These are phyloP conservation scores for Hypoxylon sp. DNA, from an alignment of 2,329 filamentous ascomycete genomes.

Conservation along the genomic window DNA sequence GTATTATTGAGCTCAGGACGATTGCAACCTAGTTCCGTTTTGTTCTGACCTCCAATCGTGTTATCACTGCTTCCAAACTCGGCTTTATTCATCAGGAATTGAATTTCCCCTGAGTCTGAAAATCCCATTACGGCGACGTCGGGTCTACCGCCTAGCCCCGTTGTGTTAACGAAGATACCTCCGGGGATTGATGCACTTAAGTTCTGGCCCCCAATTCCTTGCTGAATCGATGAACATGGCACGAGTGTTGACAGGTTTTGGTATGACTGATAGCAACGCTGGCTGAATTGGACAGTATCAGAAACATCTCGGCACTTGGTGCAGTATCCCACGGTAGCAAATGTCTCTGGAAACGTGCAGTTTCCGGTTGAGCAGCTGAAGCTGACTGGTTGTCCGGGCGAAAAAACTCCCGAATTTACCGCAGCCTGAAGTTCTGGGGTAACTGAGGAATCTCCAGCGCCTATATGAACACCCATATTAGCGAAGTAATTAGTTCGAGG, in stretches of 20 bases:
- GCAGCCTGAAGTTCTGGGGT: constrained; percentile 1
- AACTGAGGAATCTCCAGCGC: not conserved
- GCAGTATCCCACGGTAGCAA: constrained; percentile 17
- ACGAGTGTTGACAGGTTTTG: not conserved
- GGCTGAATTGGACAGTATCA: constrained; percentile 1
- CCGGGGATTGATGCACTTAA: not conserved
- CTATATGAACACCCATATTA: not conserved
- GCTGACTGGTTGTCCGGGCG: not conserved
- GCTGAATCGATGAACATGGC: not conserved
- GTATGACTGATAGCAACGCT: not conserved
- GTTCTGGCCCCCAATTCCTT: not conserved
- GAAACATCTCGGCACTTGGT: constrained; percentile 15
- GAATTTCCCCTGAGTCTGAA: not conserved
- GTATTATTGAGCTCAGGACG: not conserved
- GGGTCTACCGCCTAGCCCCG: not conserved
- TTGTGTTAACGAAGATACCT: constrained; percentile 2
- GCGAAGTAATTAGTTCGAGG: constrained; percentile 4
- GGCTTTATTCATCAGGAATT: not conserved
- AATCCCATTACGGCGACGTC: not conserved
- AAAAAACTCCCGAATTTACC: not conserved
- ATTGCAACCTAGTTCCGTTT: not conserved
- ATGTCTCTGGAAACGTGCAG: constrained; percentile 9
- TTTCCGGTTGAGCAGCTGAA: constrained; percentile 18
- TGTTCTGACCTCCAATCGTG: not conserved
- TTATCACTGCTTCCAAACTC: not conserved